phyloP scores from a whole-genome alignment of 345 rosid genomes.

The Moricandia moricandioides region DNA sequence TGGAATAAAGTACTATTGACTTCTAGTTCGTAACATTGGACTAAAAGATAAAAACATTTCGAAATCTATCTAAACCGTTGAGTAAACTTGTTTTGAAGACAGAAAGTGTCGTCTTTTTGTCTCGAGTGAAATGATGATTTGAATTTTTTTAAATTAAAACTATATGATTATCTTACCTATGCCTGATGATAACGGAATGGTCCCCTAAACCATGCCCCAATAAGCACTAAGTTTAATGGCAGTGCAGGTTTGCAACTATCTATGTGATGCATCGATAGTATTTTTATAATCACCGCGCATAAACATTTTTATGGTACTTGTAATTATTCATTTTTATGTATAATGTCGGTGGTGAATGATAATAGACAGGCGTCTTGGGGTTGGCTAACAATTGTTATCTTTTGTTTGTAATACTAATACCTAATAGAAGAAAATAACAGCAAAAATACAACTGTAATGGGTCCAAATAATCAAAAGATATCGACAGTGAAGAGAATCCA shows the following conservation, averaged over 20 bases:
- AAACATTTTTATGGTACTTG: not conserved
- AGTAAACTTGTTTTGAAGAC: not conserved
- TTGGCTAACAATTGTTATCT: slow-evolving; percentile 26
- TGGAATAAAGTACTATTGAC: too few species aligned
- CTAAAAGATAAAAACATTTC: not conserved
- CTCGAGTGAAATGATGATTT: not conserved
- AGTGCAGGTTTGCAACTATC: slow-evolving; percentile 1
- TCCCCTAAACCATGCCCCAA: slow-evolving; percentile 16
- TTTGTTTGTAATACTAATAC: slow-evolving; percentile 11
- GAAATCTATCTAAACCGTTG: not conserved
- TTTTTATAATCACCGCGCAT: slow-evolving; percentile 27
- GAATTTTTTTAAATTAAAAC: not conserved
- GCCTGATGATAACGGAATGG: slow-evolving; percentile 18
- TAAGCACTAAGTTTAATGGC: slow-evolving; percentile 22
- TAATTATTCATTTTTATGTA: not conserved
- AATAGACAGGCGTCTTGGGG: slow-evolving; percentile 24
- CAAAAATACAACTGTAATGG: slow-evolving; percentile 29
- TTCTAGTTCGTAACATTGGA: not conserved
- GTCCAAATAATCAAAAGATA: slow-evolving; percentile 20
- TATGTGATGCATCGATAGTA: slow-evolving; percentile 1
- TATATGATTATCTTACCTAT: not conserved
- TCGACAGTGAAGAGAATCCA: slow-evolving; percentile 23
- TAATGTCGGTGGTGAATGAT: slow-evolving; percentile 36
- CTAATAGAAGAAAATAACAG: slow-evolving; percentile 16
- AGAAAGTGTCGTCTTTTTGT: not conserved